These are phyloP conservation scores for Apiospora arundinis DNA, from an alignment of 2,329 filamentous ascomycete genomes.

Conservation along the genomic window DNA sequence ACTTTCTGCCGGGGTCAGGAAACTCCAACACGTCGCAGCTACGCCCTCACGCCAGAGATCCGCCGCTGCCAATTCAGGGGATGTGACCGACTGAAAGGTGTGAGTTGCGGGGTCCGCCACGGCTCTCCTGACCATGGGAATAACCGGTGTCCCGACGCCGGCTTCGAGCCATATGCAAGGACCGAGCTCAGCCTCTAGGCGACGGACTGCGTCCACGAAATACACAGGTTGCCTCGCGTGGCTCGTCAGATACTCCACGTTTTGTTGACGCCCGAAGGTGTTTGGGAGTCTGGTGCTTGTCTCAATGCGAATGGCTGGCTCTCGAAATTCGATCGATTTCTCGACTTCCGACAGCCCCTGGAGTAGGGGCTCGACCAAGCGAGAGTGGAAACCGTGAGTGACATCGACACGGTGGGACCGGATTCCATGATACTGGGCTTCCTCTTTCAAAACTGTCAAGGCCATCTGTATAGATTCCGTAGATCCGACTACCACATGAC, in stretches of 20 bases:
- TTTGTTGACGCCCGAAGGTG: background rate
- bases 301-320: conserved; percentile 12
- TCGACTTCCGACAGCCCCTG: background rate
- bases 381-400: conserved; percentile 36
- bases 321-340: background rate
- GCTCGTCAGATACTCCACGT: conserved; percentile 2
- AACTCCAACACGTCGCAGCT: background rate
- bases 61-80: background rate
- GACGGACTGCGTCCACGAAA: conserved; percentile 36
- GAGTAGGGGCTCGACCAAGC: conserved; percentile 30
- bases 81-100: conserved; percentile 17
- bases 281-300: background rate
- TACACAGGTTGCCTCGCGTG: conserved; percentile 39
- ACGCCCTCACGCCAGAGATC: background rate
- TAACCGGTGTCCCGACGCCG: conserved; percentile 34
- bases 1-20: background rate
- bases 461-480: conserved; percentile 22
- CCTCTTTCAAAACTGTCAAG: background rate
- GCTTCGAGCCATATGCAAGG: conserved; percentile 42
- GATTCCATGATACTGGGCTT: background rate
- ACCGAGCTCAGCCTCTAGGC: conserved; percentile 31
- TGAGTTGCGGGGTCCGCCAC: conserved; percentile 5
- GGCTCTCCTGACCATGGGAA: conserved; percentile 29
- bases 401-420: conserved; percentile 27
- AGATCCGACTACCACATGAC: conserved; percentile 31